Evolutionary conservation across 192 early-diverging fungal genomes (phyloP).

Genomic region (Gaertneriomyces sp.): DNA sequence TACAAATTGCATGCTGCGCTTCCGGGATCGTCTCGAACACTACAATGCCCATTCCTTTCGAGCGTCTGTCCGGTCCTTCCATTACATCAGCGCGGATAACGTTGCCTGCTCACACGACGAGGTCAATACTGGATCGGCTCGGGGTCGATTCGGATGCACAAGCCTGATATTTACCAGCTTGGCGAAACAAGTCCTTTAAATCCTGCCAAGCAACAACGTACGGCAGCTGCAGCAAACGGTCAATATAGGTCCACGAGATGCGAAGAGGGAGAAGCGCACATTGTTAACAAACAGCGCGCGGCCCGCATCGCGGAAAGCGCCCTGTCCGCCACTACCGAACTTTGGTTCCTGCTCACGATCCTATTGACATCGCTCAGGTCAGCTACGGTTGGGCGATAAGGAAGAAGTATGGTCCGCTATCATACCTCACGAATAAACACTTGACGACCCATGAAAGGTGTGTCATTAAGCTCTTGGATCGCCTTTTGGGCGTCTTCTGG

Average conservation of each 20-base stretch:
- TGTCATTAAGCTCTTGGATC: slow-evolving; percentile 65
- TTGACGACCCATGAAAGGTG: slow-evolving; percentile 64
- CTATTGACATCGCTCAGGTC: slow-evolving; percentile 20
- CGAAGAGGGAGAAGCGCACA: slow-evolving; percentile 1
- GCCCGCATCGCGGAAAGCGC: slow-evolving; percentile 11
- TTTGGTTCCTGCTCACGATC: slow-evolving; percentile 60
- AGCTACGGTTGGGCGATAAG: no score
- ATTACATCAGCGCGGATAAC: slow-evolving; percentile 70
- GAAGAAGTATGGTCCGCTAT: not conserved
- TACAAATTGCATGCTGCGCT: slow-evolving; percentile 73
- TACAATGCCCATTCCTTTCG: slow-evolving; percentile 72
- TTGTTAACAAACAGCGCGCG: slow-evolving; percentile 25
- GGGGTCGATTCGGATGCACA: no score
- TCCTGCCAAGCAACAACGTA: slow-evolving; percentile 80
- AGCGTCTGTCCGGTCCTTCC: slow-evolving; percentile 55
- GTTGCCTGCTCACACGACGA: slow-evolving; percentile 41
- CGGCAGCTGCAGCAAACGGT: slow-evolving; percentile 55
- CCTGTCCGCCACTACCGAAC: slow-evolving; percentile 24
- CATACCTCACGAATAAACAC: slow-evolving; percentile 75
- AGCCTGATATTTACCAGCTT: slow-evolving; percentile 45
- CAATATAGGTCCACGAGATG: not conserved
- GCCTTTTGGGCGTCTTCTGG: slow-evolving; percentile 75
- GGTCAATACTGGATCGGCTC: no score
- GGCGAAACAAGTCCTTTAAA: slow-evolving; percentile 79
- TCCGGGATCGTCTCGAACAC: slow-evolving; percentile 65